Evolutionary conservation across 805 yeast genomes (phyloP).

Genomic region (Sungouiozyma intestinalis): DNA sequence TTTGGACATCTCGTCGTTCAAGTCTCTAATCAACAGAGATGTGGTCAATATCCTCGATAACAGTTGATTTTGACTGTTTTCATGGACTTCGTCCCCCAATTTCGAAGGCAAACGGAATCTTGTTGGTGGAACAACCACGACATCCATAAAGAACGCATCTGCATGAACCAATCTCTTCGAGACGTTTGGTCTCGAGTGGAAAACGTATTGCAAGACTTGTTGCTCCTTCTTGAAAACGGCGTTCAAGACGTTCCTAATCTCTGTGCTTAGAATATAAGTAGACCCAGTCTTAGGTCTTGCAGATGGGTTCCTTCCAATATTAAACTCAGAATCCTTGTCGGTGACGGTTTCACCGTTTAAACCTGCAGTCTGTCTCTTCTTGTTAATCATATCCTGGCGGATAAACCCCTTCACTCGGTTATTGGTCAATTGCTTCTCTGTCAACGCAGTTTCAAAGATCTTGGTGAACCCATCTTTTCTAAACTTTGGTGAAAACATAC

Average conservation of each 20-base stretch:
- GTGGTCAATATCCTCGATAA: slow-evolving; percentile 73
- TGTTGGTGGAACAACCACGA: slow-evolving; percentile 90
- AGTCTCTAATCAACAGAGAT: slow-evolving; percentile 71
- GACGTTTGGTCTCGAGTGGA: slow-evolving; percentile 67
- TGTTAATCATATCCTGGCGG: slow-evolving; percentile 61
- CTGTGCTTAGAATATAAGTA: slow-evolving; percentile 79
- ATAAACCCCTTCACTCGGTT: slow-evolving; percentile 73
- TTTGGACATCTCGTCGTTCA: slow-evolving; percentile 70
- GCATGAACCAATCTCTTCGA: slow-evolving; percentile 40
- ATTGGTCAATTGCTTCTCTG: slow-evolving; percentile 69
- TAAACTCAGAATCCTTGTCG: slow-evolving; percentile 21
- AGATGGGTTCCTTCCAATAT: slow-evolving; percentile 35
- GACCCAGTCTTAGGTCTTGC: slow-evolving; percentile 60
- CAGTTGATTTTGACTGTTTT: slow-evolving; percentile 85
- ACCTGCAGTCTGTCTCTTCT: slow-evolving; percentile 22
- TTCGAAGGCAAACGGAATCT: slow-evolving; percentile 95
- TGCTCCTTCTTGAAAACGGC: slow-evolving; percentile 70
- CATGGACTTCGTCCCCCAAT: slow-evolving; percentile 93
- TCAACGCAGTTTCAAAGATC: slow-evolving; percentile 78
- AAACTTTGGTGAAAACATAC: slow-evolving; percentile 87
- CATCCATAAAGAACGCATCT: slow-evolving; percentile 83
- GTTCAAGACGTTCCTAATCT: slow-evolving; percentile 68
- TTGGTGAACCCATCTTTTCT: slow-evolving; percentile 93
- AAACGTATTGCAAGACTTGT: slow-evolving; percentile 54
- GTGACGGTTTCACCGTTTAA: slow-evolving; percentile 19